phyloP scores from a whole-genome alignment of 768 basidiomycete species.

The Termitomyces sp. region DNA sequence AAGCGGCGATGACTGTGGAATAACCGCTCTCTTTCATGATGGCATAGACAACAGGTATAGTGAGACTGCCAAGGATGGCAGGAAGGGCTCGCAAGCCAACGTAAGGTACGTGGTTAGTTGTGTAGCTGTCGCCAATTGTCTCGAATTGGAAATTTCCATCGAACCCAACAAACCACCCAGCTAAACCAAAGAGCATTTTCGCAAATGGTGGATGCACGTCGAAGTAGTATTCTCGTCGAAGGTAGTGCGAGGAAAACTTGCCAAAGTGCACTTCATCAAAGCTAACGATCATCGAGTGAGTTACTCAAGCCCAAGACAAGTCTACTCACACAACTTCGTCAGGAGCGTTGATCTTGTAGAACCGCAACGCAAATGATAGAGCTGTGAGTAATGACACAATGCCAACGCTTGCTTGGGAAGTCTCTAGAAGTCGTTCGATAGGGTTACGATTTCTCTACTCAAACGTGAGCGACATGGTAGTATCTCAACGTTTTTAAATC shows the following conservation, averaged over 20 bases:
- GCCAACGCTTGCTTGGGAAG: constrained; percentile 52
- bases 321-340: constrained; percentile 86
- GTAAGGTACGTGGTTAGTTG: constrained; percentile 82
- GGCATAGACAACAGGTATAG: constrained; percentile 84
- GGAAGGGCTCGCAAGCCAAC: constrained; percentile 91
- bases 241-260: constrained; percentile 95
- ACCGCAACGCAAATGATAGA: constrained; percentile 77
- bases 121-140: constrained; percentile 92
- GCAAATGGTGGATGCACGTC: constrained; percentile 98
- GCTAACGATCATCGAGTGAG: constrained; percentile 29
- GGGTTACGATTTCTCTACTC: constrained; percentile 49
- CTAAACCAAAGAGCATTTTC: constrained; percentile 89
- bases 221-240: constrained; percentile 93
- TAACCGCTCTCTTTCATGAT: constrained; percentile 99
- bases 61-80: constrained; percentile 86
- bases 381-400: constrained; percentile 63
- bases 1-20: constrained; percentile 83
- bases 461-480: constrained; percentile 4
- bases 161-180: constrained; percentile 96
- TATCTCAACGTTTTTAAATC: constrained; percentile 14
- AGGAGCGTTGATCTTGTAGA: constrained; percentile 92
- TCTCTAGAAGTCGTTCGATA: constrained; percentile 58
- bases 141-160: constrained; percentile 94
- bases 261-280: constrained; percentile 99
- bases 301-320: background rate